Evolutionary conservation across 2,329 filamentous ascomycete genomes (phyloP).

Genomic region (Fusarium virguliforme): DNA sequence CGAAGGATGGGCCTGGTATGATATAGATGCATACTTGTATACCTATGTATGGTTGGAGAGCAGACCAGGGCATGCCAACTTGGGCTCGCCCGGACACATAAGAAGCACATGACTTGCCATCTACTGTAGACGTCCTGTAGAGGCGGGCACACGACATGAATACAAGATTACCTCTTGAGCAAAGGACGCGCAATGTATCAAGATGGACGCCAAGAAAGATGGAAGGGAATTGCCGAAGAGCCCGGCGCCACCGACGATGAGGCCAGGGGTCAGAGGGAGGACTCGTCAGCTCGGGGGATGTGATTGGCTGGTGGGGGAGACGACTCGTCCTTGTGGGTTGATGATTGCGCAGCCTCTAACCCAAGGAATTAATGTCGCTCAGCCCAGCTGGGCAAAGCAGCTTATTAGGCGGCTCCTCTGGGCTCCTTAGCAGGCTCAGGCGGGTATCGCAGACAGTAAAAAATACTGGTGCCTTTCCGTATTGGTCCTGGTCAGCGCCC

Average conservation of each 20-base stretch:
- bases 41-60: background rate
- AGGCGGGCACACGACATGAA: conserved; percentile 1
- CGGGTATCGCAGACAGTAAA: conserved; percentile 27
- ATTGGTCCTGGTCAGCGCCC: background rate
- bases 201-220: conserved; percentile 32
- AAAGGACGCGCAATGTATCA: conserved; percentile 3
- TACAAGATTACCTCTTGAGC: background rate
- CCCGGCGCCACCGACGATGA: conserved; percentile 31
- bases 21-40: conserved; percentile 16
- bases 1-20: background rate
- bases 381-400: conserved; percentile 17
- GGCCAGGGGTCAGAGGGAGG: conserved; percentile 41
- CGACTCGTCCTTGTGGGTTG: conserved; percentile 24
- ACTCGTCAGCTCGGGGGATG: conserved; percentile 56
- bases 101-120: background rate
- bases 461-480: conserved; percentile 11
- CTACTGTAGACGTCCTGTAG: background rate
- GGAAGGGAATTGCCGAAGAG: conserved; percentile 42
- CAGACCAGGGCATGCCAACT: background rate
- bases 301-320: conserved; percentile 50
- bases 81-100: background rate
- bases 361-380: conserved; percentile 25
- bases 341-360: conserved; percentile 43
- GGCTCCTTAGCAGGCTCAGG: conserved; percentile 6
- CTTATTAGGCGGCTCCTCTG: too few relatives aligned